Evolutionary conservation across 1,139 yeast genomes (phyloP), one percentile per base, ranked within the genome.

Genomic region (Yamadazyma diospyri): DNA sequence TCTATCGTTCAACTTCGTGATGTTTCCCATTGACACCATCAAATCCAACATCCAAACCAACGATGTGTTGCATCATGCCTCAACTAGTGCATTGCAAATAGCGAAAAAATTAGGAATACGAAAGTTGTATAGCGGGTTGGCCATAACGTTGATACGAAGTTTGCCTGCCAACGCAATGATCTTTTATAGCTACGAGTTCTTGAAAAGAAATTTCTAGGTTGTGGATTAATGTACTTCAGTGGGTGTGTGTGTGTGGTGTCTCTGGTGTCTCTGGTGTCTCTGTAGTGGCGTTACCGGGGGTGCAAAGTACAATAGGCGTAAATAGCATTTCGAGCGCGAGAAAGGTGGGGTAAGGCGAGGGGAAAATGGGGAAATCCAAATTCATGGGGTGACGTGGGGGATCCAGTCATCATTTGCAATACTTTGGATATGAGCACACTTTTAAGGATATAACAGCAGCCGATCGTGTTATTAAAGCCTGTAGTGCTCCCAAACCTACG

Each of bases 111-210:
- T 46, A 17, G 92, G 92, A 0, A 34, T 87, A 3, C 47, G 62
- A 15, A 88, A 84, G 6, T 74, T 89, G 37, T 89, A 89, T 51
- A 76, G 84, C 42, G 97, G 98, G 1, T 67, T 92, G 39, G 87
- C 94, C 0, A 81, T 89, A 36, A 88, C 97, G 0, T 59, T 87
- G 40, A 48, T 78, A 4, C 73, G 96, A 48, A 88, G 96, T 0
- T 76, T 86, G 1, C 97, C 97, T 0, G 88, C 96, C 2, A 86
- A 87, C 48, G 96, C 97, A 3, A 69, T 82, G 20, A 86, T 89
- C 26, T 89, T 89, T 59, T 78, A 82, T 47, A 69, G 81, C 10
- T 87, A 88, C 51, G 95, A 88, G 52, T 61, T 74, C 23, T 56
- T 86, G 38, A 81, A 81, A 53, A 53, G 56, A 34, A 44, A 53